Evolutionary conservation across 495 filamentous ascomycete genomes (phyloP).

Genomic region (Penicillium fimorum): DNA sequence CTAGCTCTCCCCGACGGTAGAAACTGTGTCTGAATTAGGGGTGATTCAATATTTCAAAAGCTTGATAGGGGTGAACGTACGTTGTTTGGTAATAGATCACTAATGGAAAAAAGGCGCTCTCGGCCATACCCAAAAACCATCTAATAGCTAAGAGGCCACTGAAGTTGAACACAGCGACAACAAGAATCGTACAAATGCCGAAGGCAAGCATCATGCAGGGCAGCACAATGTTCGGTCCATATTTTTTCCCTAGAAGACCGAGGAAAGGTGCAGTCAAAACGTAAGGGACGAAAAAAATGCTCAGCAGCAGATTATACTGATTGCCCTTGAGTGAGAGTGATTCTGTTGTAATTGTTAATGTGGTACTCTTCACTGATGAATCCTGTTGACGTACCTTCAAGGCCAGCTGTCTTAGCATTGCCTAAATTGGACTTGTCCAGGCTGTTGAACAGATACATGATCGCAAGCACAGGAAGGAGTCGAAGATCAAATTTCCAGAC

Average conservation of each 20-base stretch:
- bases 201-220: slow-evolving; percentile 66
- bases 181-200: slow-evolving; percentile 55
- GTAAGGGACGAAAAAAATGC: slow-evolving; percentile 72
- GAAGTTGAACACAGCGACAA: slow-evolving; percentile 56
- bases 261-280: slow-evolving; percentile 62
- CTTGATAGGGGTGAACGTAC: background rate
- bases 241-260: slow-evolving; percentile 65
- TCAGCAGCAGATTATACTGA: slow-evolving; percentile 67
- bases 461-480: slow-evolving; percentile 59
- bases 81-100: slow-evolving; percentile 57
- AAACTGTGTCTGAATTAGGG: slow-evolving; percentile 35
- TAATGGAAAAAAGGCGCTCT: slow-evolving; percentile 69
- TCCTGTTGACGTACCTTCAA: slow-evolving; percentile 35
- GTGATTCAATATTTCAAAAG: background rate
- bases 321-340: slow-evolving; percentile 50
- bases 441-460: slow-evolving; percentile 66
- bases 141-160: slow-evolving; percentile 57
- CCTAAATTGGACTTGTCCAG: slow-evolving; percentile 67
- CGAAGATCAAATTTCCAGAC: slow-evolving; percentile 59
- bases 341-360: slow-evolving; percentile 10
- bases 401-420: slow-evolving; percentile 67
- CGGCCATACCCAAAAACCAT: slow-evolving; percentile 61
- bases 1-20: slow-evolving; percentile 71
- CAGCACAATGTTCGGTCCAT: slow-evolving; percentile 57
- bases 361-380: background rate